Base-by-base conservation (phyloP, 2,329 filamentous ascomycete species). In the Claviceps sp. region DNA sequence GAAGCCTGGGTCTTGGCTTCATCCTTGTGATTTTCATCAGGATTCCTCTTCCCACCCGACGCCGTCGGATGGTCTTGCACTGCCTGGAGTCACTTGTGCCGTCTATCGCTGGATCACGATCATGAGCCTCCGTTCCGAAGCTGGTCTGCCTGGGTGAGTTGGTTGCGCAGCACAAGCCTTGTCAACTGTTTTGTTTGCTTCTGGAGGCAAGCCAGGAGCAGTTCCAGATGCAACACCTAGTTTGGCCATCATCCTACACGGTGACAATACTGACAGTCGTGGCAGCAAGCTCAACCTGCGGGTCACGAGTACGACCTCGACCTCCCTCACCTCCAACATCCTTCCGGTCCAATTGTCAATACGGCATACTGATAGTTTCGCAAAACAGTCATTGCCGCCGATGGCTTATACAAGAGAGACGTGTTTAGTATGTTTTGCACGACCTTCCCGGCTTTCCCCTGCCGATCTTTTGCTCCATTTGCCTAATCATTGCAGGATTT, bases 351-450 rank as follows among this genome's bases (percentile, higher is more conserved):
- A 42, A 40, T 16, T 47, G 7, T 37, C 8, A 54, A 45, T 54
- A 54, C 18, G 42, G 6, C 30, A 45, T 50, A 41, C 70, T 74
- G 62, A 78, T 65, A 57, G 48, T 57, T 24, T 44, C 8, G 55
- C 61, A 61, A 11, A 42, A 40, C 68, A 97, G 93, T 98, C 73
- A 96, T 98, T 75, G 93, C 93, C 61, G 93, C 93, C 61, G 93
- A 98, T 77, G 93, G 93, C 55, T 78, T 98, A 59, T 97, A 96
- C 77, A 98, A 97, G 77, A 84, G 93, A 72, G 93, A 98, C 87
- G 90, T 98, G 56, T 97, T 98, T 72, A 82, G 93, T 97, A 85
- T 63, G 88, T 82, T 24, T 37, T 18, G 14, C n/a, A 18, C 37
- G 14, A 30, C 22, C 4, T 13, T 14, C 16, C 30, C 18, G n/a